Evolutionary conservation across 108 stramenopile species (phyloP).

Genomic region (Mediolabrus comicus): DNA sequence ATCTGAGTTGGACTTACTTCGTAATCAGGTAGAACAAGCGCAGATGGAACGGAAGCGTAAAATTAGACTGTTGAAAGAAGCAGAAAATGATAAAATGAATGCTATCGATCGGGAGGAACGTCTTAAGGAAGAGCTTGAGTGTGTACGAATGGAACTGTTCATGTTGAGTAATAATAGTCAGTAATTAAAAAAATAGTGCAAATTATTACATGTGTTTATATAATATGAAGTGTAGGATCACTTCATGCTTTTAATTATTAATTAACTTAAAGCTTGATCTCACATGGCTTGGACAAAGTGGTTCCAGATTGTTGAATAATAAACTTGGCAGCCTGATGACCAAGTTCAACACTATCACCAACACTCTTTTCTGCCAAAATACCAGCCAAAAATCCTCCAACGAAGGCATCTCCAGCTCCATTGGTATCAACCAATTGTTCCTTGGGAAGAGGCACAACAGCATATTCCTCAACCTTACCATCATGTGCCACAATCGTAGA

Average conservation of each 20-base stretch:
- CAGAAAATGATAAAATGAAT: neutral
- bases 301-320: slow-evolving; percentile 98
- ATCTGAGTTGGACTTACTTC: slow-evolving; percentile 4
- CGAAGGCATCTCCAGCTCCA: slow-evolving; percentile 99
- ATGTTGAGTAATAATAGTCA: slow-evolving; percentile 7
- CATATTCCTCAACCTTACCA: slow-evolving; percentile 87
- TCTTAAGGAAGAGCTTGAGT: slow-evolving; percentile 18
- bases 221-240: neutral
- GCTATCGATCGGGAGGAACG: slow-evolving; percentile 6
- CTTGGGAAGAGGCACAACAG: slow-evolving; percentile 82
- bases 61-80: slow-evolving; percentile 1
- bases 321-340: slow-evolving; percentile 93
- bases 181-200: neutral
- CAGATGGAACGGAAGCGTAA: slow-evolving; percentile 11
- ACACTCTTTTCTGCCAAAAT: slow-evolving; percentile 74
- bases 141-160: slow-evolving; percentile 15
- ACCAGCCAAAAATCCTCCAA: slow-evolving; percentile 96
- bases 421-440: slow-evolving; percentile 98
- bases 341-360: slow-evolving; percentile 93
- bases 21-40: neutral
- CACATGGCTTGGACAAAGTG: slow-evolving; percentile 74
- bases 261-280: slow-evolving; percentile 60
- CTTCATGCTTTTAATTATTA: no score
- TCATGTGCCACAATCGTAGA: slow-evolving; percentile 93
- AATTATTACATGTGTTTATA: neutral